Conservation (phyloP, 352 stramenopile genomes). For the Pythium rishiriense region DNA sequence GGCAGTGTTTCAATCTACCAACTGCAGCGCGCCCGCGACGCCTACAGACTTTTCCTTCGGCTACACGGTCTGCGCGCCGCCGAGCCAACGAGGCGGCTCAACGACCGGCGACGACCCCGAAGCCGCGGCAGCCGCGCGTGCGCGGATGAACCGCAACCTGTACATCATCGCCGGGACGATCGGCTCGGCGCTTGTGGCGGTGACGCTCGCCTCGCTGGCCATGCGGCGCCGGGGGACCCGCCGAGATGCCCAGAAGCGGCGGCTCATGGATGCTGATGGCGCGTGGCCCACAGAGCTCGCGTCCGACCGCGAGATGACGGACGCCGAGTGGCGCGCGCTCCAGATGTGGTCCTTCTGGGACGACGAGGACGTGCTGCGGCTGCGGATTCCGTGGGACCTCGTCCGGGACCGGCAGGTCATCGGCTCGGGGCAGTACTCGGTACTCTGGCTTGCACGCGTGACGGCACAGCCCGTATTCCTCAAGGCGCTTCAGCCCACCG, state of each 20-base stretch:
- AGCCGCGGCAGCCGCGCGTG: neutral
- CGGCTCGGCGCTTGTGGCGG: constrained; percentile 16
- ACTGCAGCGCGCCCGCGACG: constrained; percentile 7
- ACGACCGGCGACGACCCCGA: neutral
- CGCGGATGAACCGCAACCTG: constrained; percentile 19
- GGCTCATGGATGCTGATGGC: constrained; percentile 2
- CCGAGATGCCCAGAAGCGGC: neutral
- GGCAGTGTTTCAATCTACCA: constrained; percentile 9
- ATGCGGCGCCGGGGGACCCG: constrained; percentile 3
- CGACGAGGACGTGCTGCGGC: constrained; percentile 14
- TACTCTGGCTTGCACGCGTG: constrained; percentile 30
- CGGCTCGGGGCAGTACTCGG: constrained; percentile 26
- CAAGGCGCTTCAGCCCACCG: constrained; percentile 22
- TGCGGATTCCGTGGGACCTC: constrained; percentile 29
- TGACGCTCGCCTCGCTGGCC: constrained; percentile 9
- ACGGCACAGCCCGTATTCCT: constrained; percentile 22
- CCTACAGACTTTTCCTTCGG: constrained; percentile 9
- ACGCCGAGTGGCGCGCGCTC: constrained; percentile 25
- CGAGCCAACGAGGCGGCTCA: neutral
- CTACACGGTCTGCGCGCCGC: constrained; percentile 13
- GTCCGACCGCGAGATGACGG: constrained; percentile 19
- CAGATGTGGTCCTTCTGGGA: constrained; percentile 30
- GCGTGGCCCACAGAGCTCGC: constrained; percentile 14
- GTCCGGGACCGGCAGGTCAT: constrained; percentile 27
- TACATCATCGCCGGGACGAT: constrained; percentile 19